Evolutionary conservation across 2,329 filamentous ascomycete species (phyloP).

Genomic region (Arthroderma sp.): DNA sequence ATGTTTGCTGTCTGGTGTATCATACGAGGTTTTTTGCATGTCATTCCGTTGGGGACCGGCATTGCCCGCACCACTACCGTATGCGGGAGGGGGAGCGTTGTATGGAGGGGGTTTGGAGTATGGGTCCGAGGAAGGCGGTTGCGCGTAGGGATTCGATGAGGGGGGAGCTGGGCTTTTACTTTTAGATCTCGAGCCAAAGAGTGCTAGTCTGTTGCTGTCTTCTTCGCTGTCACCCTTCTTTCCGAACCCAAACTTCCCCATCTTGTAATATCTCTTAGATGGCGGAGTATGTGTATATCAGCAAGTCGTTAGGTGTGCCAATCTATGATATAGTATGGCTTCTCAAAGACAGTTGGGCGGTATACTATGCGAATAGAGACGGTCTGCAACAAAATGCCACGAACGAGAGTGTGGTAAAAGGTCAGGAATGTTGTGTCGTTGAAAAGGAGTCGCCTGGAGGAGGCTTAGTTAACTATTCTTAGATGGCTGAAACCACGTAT

Average conservation of each 20-base stretch:
- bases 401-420: no score
- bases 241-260: constrained; percentile 27
- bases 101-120: constrained; percentile 33
- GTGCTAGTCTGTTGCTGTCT: constrained; percentile 40
- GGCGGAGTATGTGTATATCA: no score
- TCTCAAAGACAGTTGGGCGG: no score
- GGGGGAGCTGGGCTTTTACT: constrained; percentile 39
- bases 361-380: no score
- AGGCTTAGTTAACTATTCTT: no score
- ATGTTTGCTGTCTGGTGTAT: constrained; percentile 9
- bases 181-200: constrained; percentile 46
- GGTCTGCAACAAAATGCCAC: no score
- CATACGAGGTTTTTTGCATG: constrained; percentile 6
- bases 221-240: constrained; percentile 43
- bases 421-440: no score
- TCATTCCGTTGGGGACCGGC: not conserved
- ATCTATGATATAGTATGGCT: no score
- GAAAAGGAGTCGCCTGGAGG: no score
- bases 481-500: no score
- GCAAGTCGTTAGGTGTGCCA: no score
- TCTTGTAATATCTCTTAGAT: constrained; percentile 1
- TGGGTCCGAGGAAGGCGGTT: constrained; percentile 38
- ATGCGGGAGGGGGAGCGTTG: constrained; percentile 18
- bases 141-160: constrained; percentile 43
- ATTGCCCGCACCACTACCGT: constrained; percentile 1